Evolutionary conservation across 2,329 filamentous ascomycete genomes (phyloP), one percentile per base, ranked within the genome.

Genomic region (Pseudopyricularia cyperi): DNA sequence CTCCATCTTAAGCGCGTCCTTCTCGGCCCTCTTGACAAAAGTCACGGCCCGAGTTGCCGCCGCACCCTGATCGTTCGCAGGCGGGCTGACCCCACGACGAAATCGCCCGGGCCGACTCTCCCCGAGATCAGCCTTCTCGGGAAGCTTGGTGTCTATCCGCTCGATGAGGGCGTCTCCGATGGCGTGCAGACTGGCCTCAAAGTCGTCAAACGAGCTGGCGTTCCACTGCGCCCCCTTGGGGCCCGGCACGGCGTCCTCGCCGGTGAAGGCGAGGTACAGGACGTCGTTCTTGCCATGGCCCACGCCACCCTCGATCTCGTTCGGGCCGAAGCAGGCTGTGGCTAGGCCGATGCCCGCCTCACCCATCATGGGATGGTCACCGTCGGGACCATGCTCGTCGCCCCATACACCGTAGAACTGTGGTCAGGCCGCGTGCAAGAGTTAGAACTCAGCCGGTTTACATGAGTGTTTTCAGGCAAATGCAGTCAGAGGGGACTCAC

Each of bases 211-310:
- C 55, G 62, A 71, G 7, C 61, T 60, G 0, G 79, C 76, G 8
- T 65, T 64, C 80, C 80, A 85, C 30, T 72, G 65, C 0, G 80
- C 80, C 19, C 69, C 70, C 2, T 64, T 60, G 12, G 67, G 63
- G 1, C 79, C 79, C 0, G 79, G 78, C 1, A 82, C 75, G 1
- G 81, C 79, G 6, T 75, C 71, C 0, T 62, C 52, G 2, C 79
- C 79, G 0, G 68, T 68, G 59, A 85, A 85, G 0, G 76, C 81
- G 48, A 85, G 69, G 62, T 77, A 84, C 34, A 85, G 63, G 0
- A 84, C 76, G 61, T 85, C 79, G 33, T 77, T 70, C 15, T 67
- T 63, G 39, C 70, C 70, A 61, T 83, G 73, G 1, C 81, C 80
- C 52, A 63, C 68, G 60, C 81, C 66, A 3, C 80, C 81, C 35